A percentile compares a stretch with the other conserved stretches of the same genome.
Evolutionary conservation across 2,329 filamentous ascomycete species (phyloP).

Genomic region (Leptoxyphium fumago): DNA sequence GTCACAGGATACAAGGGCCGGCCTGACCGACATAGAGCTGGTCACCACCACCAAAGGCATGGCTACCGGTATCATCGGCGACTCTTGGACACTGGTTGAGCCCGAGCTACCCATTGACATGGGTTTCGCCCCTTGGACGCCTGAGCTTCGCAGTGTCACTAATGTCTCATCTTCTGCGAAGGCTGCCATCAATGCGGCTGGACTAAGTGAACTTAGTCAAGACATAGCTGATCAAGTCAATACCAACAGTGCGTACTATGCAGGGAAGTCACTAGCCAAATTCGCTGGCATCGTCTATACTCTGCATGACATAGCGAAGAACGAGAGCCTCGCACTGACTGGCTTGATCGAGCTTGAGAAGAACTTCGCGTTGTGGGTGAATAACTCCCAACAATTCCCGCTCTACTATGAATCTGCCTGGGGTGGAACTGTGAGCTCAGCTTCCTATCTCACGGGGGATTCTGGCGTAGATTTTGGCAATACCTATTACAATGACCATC

Average conservation of each 20-base stretch:
- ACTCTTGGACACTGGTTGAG: slow-evolving; percentile 68
- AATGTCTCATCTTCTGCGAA: slow-evolving; percentile 30
- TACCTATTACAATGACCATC: slow-evolving; percentile 59
- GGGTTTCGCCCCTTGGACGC: slow-evolving; percentile 65
- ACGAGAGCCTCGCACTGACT: slow-evolving; percentile 38
- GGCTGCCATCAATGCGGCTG: slow-evolving; percentile 41
- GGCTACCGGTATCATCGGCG: slow-evolving; percentile 55
- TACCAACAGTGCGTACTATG: slow-evolving; percentile 81
- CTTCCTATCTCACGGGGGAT: slow-evolving; percentile 63
- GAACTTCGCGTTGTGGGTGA: slow-evolving; percentile 33
- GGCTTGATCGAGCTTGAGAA: slow-evolving; percentile 35
- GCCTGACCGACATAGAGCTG: slow-evolving; percentile 41
- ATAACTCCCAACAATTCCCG: slow-evolving; percentile 30
- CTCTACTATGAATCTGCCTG: slow-evolving; percentile 46
- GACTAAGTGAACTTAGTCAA: slow-evolving; percentile 55
- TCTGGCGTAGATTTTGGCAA: slow-evolving; percentile 75
- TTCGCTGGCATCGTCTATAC: slow-evolving; percentile 32
- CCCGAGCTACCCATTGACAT: slow-evolving; percentile 55
- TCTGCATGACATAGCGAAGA: slow-evolving; percentile 38
- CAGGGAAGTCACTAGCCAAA: slow-evolving; percentile 45
- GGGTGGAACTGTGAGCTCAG: slow-evolving; percentile 68
- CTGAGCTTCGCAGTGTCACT: slow-evolving; percentile 26
- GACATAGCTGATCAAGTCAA: slow-evolving; percentile 60
- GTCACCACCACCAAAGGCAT: slow-evolving; percentile 76
- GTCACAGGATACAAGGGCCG: slow-evolving; percentile 38